Conservation (phyloP, 2,329 filamentous ascomycete genomes). For the Teratosphaeriaceae sp. region DNA sequence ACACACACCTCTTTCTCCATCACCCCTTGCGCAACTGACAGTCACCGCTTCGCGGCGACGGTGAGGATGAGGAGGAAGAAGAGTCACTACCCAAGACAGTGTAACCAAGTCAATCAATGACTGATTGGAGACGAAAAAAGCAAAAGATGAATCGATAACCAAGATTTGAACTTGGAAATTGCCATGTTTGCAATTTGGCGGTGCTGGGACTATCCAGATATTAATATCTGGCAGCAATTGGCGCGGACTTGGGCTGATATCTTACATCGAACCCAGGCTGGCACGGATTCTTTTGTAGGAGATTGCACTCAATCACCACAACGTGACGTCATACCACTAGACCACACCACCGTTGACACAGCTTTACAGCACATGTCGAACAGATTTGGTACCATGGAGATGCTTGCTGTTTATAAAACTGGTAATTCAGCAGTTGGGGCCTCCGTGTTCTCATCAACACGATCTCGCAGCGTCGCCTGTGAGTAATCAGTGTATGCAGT, state of each 20-base stretch:
- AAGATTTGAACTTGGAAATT: not conserved
- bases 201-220: not conserved
- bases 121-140: not conserved
- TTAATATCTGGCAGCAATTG: not conserved
- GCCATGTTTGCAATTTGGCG: not conserved
- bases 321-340: conserved; percentile 13
- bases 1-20: no score
- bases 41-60: no score
- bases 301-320: conserved; percentile 1
- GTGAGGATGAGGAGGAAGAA: not conserved
- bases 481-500: no score
- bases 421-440: no score
- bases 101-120: no score
- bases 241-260: not conserved
- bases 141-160: not conserved
- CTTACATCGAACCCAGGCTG: conserved; percentile 7
- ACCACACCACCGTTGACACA: conserved; percentile 8
- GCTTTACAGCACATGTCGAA: no score
- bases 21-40: no score
- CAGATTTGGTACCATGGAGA: not conserved
- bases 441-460: no score
- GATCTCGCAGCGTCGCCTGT: no score
- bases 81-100: not conserved
- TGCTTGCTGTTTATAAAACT: no score
- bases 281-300: conserved; percentile 8